phyloP scores from a whole-genome alignment of 495 filamentous ascomycete species.

The Patellaria atrata region DNA sequence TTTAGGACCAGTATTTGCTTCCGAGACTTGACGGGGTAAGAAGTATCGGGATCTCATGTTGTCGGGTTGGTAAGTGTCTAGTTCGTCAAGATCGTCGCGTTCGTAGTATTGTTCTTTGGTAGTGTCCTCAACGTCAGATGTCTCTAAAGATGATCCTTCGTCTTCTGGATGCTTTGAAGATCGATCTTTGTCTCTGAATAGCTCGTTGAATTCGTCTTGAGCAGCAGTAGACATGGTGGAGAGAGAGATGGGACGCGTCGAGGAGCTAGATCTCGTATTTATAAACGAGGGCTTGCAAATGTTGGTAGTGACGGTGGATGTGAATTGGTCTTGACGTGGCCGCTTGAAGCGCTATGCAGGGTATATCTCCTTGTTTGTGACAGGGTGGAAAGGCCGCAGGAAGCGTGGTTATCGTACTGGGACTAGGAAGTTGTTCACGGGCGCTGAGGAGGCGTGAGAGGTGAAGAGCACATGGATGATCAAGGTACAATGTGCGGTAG shows the following conservation, averaged over 20 bases:
- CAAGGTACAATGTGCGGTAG: no score
- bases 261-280: no score
- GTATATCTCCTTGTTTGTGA: no score
- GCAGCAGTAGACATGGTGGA: slow-evolving; percentile 35
- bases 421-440: no score
- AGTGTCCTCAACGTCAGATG: slow-evolving; percentile 23
- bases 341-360: no score
- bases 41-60: slow-evolving; percentile 49
- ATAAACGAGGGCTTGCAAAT: no score
- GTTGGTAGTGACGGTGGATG: no score
- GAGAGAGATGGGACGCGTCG: slow-evolving; percentile 4
- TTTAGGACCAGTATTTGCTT: slow-evolving; percentile 90
- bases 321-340: no score
- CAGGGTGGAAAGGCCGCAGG: no score
- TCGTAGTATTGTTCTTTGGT: slow-evolving; percentile 13
- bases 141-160: slow-evolving; percentile 3
- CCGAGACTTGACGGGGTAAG: slow-evolving; percentile 29
- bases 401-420: no score
- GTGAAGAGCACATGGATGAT: no score
- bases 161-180: slow-evolving; percentile 46
- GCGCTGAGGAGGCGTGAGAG: no score
- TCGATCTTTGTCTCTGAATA: slow-evolving; percentile 43
- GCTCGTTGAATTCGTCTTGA: slow-evolving; percentile 71
- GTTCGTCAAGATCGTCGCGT: slow-evolving; percentile 36
- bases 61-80: slow-evolving; percentile 39